Conservation (phyloP, 768 basidiomycete species). For the Boletus eberwhitei region DNA sequence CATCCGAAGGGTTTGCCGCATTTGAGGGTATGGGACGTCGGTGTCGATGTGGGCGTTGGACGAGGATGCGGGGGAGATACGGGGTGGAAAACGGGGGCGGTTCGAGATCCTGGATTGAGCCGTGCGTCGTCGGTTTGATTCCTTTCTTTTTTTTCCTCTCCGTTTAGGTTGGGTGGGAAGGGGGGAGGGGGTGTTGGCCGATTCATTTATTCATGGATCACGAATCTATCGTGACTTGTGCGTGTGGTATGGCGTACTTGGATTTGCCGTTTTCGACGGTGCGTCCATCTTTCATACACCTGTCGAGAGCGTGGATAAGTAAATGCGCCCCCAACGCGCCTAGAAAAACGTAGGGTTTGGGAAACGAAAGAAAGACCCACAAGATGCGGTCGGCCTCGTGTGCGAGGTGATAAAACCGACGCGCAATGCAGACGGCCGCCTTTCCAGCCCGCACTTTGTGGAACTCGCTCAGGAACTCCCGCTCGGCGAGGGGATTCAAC, state of each 20-base stretch:
- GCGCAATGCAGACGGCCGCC: constrained; percentile 57
- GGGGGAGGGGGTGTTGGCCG: not conserved
- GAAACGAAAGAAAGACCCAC: constrained; percentile 33
- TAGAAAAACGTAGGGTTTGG: too few relatives aligned
- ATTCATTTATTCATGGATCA: not conserved
- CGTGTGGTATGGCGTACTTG: not conserved
- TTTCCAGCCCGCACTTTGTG: constrained; percentile 39
- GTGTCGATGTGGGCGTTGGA: too few relatives aligned
- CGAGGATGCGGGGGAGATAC: too few relatives aligned
- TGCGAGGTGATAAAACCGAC: constrained; percentile 50
- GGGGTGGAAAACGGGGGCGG: constrained; percentile 57
- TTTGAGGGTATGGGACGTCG: constrained; percentile 23
- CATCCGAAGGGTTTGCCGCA: constrained; percentile 21
- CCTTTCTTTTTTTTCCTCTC: not conserved
- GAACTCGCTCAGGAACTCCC: constrained; percentile 42
- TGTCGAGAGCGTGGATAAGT: not conserved
- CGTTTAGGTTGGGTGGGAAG: not conserved
- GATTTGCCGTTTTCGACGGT: constrained; percentile 30
- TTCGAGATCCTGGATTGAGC: constrained; percentile 58
- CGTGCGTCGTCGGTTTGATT: not conserved
- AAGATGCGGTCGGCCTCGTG: constrained; percentile 50
- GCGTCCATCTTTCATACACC: constrained; percentile 33
- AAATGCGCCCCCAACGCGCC: not conserved
- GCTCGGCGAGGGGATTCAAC: constrained; percentile 54
- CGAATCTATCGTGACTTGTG: too few relatives aligned